Conservation (phyloP, 1,284 basidiomycete species). For the Leccinum ponderosum region DNA sequence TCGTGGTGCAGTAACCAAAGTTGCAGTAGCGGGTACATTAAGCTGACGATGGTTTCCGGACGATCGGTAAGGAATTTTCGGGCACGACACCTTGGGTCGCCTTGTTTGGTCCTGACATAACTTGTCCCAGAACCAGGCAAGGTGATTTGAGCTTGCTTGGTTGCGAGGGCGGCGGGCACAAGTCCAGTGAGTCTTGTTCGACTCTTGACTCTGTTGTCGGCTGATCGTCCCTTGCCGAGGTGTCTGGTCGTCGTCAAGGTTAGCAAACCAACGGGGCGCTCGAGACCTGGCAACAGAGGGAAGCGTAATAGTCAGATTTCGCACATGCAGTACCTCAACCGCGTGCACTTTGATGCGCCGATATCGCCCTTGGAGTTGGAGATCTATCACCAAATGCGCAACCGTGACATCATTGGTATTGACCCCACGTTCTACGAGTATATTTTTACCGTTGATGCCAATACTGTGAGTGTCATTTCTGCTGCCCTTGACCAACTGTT, state of each 20-base stretch:
- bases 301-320: conserved; percentile 98
- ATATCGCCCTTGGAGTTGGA: no score
- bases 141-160: conserved; percentile 6
- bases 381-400: no score
- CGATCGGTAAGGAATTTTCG: conserved; percentile 89
- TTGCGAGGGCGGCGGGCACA: background rate
- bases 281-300: conserved; percentile 74
- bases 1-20: conserved; percentile 99
- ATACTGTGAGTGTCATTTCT: background rate
- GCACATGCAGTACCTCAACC: conserved; percentile 76
- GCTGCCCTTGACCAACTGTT: background rate
- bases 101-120: conserved; percentile 77
- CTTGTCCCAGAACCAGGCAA: conserved; percentile 85
- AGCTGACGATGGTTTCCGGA: conserved; percentile 92
- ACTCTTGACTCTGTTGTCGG: background rate
- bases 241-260: conserved; percentile 97
- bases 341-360: no score
- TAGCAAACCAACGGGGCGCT: conserved; percentile 92
- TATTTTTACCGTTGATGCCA: no score
- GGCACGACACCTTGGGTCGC: conserved; percentile 93
- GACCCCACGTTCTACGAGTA: no score
- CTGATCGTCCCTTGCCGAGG: background rate
- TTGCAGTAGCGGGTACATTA: conserved; percentile 99
- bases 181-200: no score
- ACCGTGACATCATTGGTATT: no score